phyloP scores from a whole-genome alignment of 2,329 filamentous ascomycete genomes.

The Leptosphaerulina australis region DNA sequence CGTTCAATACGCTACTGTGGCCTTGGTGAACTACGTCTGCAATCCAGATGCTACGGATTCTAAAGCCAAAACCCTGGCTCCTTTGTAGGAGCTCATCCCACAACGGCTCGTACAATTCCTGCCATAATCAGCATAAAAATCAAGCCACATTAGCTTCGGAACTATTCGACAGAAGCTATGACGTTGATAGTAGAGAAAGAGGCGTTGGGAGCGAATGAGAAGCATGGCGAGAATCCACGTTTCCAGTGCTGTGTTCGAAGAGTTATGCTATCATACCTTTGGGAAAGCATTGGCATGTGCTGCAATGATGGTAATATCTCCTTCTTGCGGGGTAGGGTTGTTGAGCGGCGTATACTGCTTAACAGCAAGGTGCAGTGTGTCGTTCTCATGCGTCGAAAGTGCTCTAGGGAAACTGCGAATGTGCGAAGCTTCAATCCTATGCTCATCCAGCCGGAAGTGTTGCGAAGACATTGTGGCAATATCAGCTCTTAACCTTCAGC shows the following conservation, averaged over 20 bases:
- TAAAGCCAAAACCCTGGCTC: constrained; percentile 65
- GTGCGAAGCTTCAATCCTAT: constrained; percentile 70
- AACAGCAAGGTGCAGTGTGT: constrained; percentile 73
- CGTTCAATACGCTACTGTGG: constrained; percentile 77
- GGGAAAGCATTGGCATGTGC: constrained; percentile 92
- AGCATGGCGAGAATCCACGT: not conserved
- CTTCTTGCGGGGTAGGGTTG: constrained; percentile 69
- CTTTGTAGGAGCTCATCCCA: constrained; percentile 79
- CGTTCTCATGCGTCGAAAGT: constrained; percentile 74
- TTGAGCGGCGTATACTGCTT: constrained; percentile 86
- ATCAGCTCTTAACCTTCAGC: not conserved
- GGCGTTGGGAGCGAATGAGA: not conserved
- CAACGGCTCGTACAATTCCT: constrained; percentile 91
- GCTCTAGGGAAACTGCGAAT: constrained; percentile 81
- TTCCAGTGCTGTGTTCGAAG: not conserved
- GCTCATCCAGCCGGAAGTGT: constrained; percentile 71
- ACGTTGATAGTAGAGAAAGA: not conserved
- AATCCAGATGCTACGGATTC: constrained; percentile 85
- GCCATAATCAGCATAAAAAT: constrained; percentile 10
- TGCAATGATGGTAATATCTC: constrained; percentile 83
- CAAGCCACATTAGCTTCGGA: not conserved
- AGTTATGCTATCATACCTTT: constrained; percentile 63
- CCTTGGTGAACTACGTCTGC: constrained; percentile 89
- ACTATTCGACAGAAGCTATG: not conserved
- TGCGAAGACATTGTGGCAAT: constrained; percentile 46